Conservation (phyloP, 768 basidiomycete species). For the Pisolithus microcarpus region DNA sequence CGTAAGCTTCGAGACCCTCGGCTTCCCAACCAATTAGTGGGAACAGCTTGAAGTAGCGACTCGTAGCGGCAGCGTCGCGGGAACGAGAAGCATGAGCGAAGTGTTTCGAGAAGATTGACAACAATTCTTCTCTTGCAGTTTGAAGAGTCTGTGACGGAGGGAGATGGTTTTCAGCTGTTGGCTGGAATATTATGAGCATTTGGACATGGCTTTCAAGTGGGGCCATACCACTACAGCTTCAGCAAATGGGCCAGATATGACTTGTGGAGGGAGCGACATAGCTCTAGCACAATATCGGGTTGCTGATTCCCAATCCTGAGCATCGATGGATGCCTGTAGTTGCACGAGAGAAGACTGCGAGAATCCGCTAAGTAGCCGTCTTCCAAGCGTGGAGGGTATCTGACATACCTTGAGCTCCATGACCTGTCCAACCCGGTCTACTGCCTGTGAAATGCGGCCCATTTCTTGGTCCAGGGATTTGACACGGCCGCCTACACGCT, state of each 20-base stretch:
- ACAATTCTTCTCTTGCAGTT: slow-evolving; percentile 62
- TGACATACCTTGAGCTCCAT: slow-evolving; percentile 83
- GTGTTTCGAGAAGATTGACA: slow-evolving; percentile 68
- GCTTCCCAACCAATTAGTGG: slow-evolving; percentile 91
- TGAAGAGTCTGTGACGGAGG: slow-evolving; percentile 82
- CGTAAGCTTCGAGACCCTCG: slow-evolving; percentile 88
- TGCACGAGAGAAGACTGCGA: slow-evolving; percentile 56
- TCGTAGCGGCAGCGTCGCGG: slow-evolving; percentile 80
- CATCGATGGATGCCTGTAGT: slow-evolving; percentile 56
- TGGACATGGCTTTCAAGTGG: neutral
- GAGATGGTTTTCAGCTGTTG: slow-evolving; percentile 79
- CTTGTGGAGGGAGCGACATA: slow-evolving; percentile 72
- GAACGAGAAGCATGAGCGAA: slow-evolving; percentile 78
- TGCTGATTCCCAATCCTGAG: slow-evolving; percentile 93
- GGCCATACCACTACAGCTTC: slow-evolving; percentile 76
- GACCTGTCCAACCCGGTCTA: slow-evolving; percentile 87
- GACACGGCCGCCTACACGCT: slow-evolving; percentile 89
- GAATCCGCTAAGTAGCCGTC: slow-evolving; percentile 12
- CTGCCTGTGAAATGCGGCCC: slow-evolving; percentile 79
- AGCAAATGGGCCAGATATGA: slow-evolving; percentile 80
- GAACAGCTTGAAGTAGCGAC: slow-evolving; percentile 95
- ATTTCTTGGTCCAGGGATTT: slow-evolving; percentile 89
- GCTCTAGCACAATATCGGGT: slow-evolving; percentile 86
- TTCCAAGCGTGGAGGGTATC: slow-evolving; percentile 16
- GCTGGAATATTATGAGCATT: slow-evolving; percentile 42